phyloP scores from a whole-genome alignment of 2,329 filamentous ascomycete genomes.

The Ilyonectria mors-panacis region DNA sequence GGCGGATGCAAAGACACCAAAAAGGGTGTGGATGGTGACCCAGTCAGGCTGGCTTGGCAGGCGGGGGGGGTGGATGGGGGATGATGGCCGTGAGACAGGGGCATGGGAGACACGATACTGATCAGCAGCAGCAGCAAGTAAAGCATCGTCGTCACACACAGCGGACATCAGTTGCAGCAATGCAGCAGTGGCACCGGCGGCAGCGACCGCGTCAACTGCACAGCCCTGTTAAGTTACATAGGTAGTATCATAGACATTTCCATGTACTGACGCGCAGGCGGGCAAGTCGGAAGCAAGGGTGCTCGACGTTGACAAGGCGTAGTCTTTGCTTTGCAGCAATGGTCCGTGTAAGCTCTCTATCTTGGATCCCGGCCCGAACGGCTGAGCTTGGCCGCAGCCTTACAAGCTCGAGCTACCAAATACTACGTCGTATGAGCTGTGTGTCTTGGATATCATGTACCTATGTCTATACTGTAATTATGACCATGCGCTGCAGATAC shows the following conservation, averaged over 20 bases:
- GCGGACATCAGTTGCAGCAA: background rate
- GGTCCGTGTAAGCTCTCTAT: background rate
- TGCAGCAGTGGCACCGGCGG: background rate
- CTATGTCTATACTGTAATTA: no score
- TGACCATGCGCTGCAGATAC: background rate
- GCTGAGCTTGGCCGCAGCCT: background rate
- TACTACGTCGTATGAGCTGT: no score
- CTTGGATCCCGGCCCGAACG: background rate
- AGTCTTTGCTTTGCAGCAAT: background rate
- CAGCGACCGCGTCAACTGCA: background rate
- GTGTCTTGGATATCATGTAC: no score
- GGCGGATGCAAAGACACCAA: background rate
- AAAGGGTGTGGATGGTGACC: constrained; percentile 11
- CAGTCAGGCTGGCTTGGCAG: constrained; percentile 10
- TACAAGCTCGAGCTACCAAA: background rate
- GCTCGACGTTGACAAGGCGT: background rate
- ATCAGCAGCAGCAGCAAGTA: background rate
- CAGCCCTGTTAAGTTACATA: background rate
- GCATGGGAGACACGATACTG: background rate
- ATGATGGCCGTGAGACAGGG: background rate
- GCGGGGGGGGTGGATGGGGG: background rate
- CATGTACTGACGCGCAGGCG: background rate
- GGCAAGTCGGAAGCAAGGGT: background rate
- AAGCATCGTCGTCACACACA: background rate
- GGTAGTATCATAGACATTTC: background rate